Conservation (phyloP, 495 filamentous ascomycete species). For the Trichoderma orchidacearum region DNA sequence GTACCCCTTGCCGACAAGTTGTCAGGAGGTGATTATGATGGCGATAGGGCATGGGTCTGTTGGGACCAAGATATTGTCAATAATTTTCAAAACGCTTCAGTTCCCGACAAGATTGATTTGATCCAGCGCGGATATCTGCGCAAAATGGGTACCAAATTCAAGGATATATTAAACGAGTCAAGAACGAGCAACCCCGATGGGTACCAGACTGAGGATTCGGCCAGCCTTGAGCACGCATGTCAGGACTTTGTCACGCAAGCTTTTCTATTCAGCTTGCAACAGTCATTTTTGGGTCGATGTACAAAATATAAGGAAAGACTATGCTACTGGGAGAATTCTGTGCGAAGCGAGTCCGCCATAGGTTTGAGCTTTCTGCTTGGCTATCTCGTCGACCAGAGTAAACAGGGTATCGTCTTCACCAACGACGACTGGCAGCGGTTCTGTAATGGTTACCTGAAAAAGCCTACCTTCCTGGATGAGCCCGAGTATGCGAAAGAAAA, state of each 20-base stretch:
- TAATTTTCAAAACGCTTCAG: slow-evolving; percentile 57
- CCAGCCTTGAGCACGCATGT: slow-evolving; percentile 7
- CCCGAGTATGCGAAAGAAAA: slow-evolving; percentile 22
- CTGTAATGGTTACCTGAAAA: slow-evolving; percentile 25
- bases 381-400: slow-evolving; percentile 67
- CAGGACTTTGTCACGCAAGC: slow-evolving; percentile 36
- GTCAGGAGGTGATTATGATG: slow-evolving; percentile 91
- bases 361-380: slow-evolving; percentile 58
- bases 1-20: slow-evolving; percentile 65
- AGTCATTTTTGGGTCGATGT: slow-evolving; percentile 56
- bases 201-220: not conserved
- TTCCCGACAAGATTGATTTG: slow-evolving; percentile 34
- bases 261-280: slow-evolving; percentile 53
- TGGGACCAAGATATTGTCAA: slow-evolving; percentile 70
- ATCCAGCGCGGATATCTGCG: slow-evolving; percentile 43
- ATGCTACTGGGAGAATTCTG: slow-evolving; percentile 46
- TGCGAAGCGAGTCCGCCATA: slow-evolving; percentile 39
- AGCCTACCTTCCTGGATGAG: slow-evolving; percentile 20
- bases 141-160: slow-evolving; percentile 40
- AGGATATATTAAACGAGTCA: slow-evolving; percentile 20
- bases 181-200: not conserved
- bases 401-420: slow-evolving; percentile 60
- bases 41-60: slow-evolving; percentile 80
- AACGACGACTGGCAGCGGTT: slow-evolving; percentile 40
- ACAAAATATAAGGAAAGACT: slow-evolving; percentile 62